Evolutionary conservation across 108 stramenopile genomes (phyloP), one percentile per base, ranked within the genome.

Genomic region (Skeletonema tropicum): DNA sequence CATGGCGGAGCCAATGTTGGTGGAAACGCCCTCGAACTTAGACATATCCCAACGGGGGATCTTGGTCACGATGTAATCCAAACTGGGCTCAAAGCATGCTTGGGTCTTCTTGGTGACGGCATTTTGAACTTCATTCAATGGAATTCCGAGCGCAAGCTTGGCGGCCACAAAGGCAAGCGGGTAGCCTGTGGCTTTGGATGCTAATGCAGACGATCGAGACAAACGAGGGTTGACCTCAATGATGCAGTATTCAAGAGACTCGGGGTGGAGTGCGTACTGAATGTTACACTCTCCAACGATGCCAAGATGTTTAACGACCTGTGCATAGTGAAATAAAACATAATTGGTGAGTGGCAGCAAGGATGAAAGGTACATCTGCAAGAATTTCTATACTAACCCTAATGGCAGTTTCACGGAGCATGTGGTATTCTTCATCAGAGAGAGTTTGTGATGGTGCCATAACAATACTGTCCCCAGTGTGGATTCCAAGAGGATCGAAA

Each of bases 221-320:
- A 99, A 93, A 74, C 98, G 97, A 45, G 98, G 89, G 76, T 99
- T 99, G 48, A 99, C 97, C 81, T 99, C 98, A 66, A 99, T 98
- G 68, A 99, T 99, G 87, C 92, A 93, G 82, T 98, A 99, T 70
- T 97, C 95, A 23, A 92, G 57, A 17, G 93, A 94, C 71, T 87
- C 81, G 8, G 98, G 98, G 79, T 98, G 93, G 41, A 99, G 92
- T 36, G 98, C 98, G 77, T 99, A 99, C 84, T 99, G 98, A 77
- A 99, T 99, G 89, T 99, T 99, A 84, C 98, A 99, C 83, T 99
- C 98, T 72, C 98, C 98, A 58, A 99, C 93, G 72, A 99, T 97
- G 46, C 97, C 97, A 55, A 98, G 84, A 81, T 98, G 97, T 68
- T 97, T 92, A 67, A 99, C 97, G 63, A 97, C 97, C 86, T 93